phyloP scores from a whole-genome alignment of 225 moss, liverwort and hornwort species.

The Physcomitrium patens region DNA sequence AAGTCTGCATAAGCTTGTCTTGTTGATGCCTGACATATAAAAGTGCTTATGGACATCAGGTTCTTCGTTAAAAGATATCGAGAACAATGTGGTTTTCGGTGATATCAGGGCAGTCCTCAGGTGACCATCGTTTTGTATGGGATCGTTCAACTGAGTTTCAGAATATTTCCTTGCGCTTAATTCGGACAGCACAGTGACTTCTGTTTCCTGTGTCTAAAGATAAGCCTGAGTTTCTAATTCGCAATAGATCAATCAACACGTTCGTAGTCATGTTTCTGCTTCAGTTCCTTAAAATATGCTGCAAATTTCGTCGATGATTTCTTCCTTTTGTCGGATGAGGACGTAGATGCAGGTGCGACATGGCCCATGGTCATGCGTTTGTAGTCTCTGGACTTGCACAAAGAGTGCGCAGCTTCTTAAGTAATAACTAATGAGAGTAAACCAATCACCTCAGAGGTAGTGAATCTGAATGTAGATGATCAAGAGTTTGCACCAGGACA shows the following conservation, averaged over 20 bases:
- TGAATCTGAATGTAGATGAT: constrained; percentile 73
- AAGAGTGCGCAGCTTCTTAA: constrained; percentile 2
- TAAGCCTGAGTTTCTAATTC: constrained; percentile 8
- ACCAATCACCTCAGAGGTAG: constrained; percentile 48
- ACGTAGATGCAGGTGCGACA: constrained; percentile 66
- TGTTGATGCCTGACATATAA: background rate
- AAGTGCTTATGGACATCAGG: constrained; percentile 41
- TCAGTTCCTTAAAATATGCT: background rate
- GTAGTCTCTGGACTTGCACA: constrained; percentile 59
- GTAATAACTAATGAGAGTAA: constrained; percentile 12
- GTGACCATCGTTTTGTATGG: constrained; percentile 73
- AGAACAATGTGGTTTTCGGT: constrained; percentile 79
- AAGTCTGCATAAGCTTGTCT: background rate
- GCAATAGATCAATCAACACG: background rate
- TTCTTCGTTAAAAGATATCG: constrained; percentile 92
- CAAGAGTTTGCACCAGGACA: constrained; percentile 96
- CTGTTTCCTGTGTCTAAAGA: background rate
- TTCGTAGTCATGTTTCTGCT: background rate
- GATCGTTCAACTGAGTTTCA: constrained; percentile 83
- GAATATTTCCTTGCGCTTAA: constrained; percentile 56
- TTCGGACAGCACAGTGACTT: constrained; percentile 80
- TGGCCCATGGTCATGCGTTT: constrained; percentile 68
- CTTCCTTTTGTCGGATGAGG: background rate
- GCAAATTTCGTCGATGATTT: background rate
- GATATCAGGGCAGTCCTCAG: constrained; percentile 79